A percentile compares a stretch with the other conserved stretches of the same genome.
Conservation (phyloP, 495 filamentous ascomycete genomes). For the Sabuloglossum arenarium region DNA sequence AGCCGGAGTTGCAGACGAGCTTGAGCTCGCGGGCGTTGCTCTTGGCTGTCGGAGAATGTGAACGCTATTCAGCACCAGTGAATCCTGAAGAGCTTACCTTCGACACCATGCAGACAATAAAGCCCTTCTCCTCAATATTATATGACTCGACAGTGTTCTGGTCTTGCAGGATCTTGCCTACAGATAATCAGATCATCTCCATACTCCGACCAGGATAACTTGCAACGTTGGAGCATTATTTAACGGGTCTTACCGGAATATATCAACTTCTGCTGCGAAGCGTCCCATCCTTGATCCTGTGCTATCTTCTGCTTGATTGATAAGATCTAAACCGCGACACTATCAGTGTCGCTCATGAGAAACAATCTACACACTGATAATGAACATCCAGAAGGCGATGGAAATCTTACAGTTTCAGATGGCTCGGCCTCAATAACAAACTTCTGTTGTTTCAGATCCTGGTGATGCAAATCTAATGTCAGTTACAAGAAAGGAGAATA, state of each 20-base stretch:
- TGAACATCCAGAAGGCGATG: neutral
- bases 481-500: constrained; percentile 7
- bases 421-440: constrained; percentile 89
- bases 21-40: constrained; percentile 27
- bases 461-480: constrained; percentile 15
- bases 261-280: constrained; percentile 77
- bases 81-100: constrained; percentile 39
- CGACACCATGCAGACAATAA: constrained; percentile 88
- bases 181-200: neutral
- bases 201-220: neutral
- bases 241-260: constrained; percentile 58
- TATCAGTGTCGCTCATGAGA: neutral
- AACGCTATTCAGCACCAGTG: neutral
- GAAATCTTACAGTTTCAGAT: constrained; percentile 56
- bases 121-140: constrained; percentile 98
- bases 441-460: constrained; percentile 98
- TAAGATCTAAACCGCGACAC: constrained; percentile 37
- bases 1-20: constrained; percentile 28
- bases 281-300: constrained; percentile 78
- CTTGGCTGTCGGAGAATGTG: constrained; percentile 34
- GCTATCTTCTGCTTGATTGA: constrained; percentile 79
- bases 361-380: neutral
- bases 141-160: constrained; percentile 85
- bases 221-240: neutral
- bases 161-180: constrained; percentile 96